phyloP scores from a whole-genome alignment of 257 asterid species.

The Dorcoceras hygrometricum region DNA sequence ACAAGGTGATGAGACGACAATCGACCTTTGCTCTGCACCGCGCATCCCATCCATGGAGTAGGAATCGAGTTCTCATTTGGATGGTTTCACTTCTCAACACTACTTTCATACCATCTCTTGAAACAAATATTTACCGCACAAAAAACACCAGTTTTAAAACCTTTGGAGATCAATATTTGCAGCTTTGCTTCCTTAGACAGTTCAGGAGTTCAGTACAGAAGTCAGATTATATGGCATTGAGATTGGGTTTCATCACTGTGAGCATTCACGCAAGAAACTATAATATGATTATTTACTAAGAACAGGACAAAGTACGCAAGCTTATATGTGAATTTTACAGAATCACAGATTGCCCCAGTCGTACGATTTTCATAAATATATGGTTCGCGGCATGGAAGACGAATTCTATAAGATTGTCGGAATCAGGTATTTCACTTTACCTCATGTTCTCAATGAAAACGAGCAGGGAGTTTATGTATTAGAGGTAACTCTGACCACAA shows the following conservation, averaged over 20 bases:
- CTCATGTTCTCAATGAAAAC: neutral
- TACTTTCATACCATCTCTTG: neutral
- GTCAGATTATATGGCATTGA: slow-evolving; percentile 77
- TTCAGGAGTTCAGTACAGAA: slow-evolving; percentile 67
- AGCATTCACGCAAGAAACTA: slow-evolving; percentile 35
- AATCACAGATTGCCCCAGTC: slow-evolving; percentile 70
- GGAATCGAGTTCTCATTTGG: slow-evolving; percentile 80
- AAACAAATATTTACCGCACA: neutral
- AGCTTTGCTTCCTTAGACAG: slow-evolving; percentile 90
- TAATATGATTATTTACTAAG: neutral
- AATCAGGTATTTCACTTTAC: slow-evolving; percentile 57
- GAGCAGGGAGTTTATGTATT: no score
- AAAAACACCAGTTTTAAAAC: no score
- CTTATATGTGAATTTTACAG: slow-evolving; percentile 38
- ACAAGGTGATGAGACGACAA: slow-evolving; percentile 82
- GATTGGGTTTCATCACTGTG: slow-evolving; percentile 93
- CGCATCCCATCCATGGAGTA: slow-evolving; percentile 96
- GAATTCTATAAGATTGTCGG: slow-evolving; percentile 83
- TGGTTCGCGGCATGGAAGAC: slow-evolving; percentile 96
- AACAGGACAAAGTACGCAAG: neutral
- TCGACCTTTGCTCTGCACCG: slow-evolving; percentile 77
- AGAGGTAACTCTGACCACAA: no score
- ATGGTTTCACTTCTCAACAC: slow-evolving; percentile 46
- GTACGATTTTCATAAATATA: slow-evolving; percentile 79
- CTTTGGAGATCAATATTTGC: slow-evolving; percentile 29